Percentiles rank a stretch among this genome's conserved stretches.
These are phyloP conservation scores for Mallotus nudiflorus DNA, from an alignment of 345 rosid species.

Conservation along the genomic window DNA sequence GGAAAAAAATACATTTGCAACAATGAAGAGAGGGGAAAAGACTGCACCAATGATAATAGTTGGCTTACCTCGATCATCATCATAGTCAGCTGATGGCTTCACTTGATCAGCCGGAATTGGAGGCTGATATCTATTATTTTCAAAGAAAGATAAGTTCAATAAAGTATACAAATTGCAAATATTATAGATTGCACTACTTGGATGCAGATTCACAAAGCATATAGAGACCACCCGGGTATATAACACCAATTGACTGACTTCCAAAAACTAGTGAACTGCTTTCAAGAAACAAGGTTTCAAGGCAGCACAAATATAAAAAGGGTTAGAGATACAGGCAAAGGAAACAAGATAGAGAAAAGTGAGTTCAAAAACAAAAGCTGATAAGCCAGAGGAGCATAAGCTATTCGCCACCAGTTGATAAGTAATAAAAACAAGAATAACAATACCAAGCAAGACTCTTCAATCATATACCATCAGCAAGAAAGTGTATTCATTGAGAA, in stretches of 20 bases:
- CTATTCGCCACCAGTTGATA: neutral
- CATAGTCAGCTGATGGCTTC: constrained; percentile 32
- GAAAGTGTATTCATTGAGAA: neutral
- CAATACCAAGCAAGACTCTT: neutral
- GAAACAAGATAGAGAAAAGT: neutral
- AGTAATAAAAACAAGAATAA: neutral
- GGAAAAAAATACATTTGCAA: neutral
- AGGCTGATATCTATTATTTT: constrained; percentile 29
- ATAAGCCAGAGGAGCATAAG: neutral
- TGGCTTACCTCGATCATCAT: constrained; percentile 30
- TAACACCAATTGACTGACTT: neutral
- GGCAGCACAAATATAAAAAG: neutral
- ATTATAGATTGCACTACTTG: neutral
- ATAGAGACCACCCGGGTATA: neutral
- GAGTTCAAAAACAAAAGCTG: neutral
- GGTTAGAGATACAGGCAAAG: neutral
- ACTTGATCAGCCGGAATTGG: constrained; percentile 39
- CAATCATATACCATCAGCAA: neutral
- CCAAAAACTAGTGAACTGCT: neutral
- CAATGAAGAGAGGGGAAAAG: neutral
- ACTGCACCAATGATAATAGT: neutral
- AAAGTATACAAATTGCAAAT: neutral
- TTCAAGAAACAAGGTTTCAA: neutral
- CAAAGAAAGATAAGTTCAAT: neutral
- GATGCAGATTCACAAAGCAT: neutral